A percentile compares a stretch with the other conserved stretches of the same genome.
These are phyloP conservation scores for Atkinsonella hypoxylon DNA, from an alignment of 2,329 filamentous ascomycete species.

Conservation along the genomic window DNA sequence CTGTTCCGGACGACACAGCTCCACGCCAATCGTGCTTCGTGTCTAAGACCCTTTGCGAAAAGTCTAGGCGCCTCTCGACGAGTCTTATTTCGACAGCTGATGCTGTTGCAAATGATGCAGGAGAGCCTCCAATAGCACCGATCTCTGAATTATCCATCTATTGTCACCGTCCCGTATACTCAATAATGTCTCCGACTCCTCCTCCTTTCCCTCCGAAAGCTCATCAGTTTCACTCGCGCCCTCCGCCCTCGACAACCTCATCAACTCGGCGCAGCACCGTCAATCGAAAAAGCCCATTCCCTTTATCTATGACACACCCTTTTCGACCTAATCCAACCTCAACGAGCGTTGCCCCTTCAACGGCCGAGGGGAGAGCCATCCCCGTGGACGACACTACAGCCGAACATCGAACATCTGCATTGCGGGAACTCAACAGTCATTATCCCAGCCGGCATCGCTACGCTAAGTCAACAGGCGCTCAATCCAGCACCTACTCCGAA, in stretches of 20 bases:
- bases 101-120: no score
- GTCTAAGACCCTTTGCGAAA: no score
- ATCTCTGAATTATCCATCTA: no score
- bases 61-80: no score
- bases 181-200: conserved; percentile 3
- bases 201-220: conserved; percentile 12
- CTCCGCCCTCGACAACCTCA: conserved; percentile 14
- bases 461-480: conserved; percentile 42
- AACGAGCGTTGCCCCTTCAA: conserved; percentile 40
- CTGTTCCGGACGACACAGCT: no score
- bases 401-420: conserved; percentile 44
- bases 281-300: conserved; percentile 26
- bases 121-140: no score
- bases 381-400: conserved; percentile 44
- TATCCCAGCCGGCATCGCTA: conserved; percentile 46
- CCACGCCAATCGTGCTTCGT: no score
- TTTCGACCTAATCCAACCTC: conserved; percentile 38
- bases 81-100: no score
- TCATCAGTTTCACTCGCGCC: conserved; percentile 6
- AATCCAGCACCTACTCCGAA: conserved; percentile 48
- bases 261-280: conserved; percentile 15
- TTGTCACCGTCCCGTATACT: no score
- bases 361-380: conserved; percentile 43
- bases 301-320: conserved; percentile 36
- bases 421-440: conserved; percentile 46